Conservation (phyloP, 495 filamentous ascomycete genomes). For the Penicillium goetzii region DNA sequence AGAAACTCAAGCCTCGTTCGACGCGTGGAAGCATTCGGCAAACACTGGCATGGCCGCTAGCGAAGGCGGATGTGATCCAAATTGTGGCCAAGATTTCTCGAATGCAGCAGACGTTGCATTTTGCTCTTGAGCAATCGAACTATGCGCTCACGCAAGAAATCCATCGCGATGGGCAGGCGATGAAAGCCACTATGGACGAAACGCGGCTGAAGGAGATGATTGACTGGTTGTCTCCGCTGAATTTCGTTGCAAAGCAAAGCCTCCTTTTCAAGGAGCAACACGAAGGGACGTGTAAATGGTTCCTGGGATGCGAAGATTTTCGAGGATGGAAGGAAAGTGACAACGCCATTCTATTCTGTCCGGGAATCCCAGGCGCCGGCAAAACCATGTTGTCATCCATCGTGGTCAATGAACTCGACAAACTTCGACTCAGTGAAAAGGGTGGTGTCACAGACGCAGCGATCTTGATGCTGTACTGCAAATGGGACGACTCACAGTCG, state of each 20-base stretch:
- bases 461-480: constrained; percentile 11
- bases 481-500: constrained; percentile 13
- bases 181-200: constrained; percentile 8
- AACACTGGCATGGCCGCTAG: constrained; percentile 10
- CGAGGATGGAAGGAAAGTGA: constrained; percentile 7
- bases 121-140: constrained; percentile 6
- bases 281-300: constrained; percentile 13
- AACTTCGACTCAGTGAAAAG: constrained; percentile 11
- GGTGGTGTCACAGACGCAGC: constrained; percentile 7
- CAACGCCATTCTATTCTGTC: constrained; percentile 10
- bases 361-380: constrained; percentile 8
- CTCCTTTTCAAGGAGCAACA: constrained; percentile 12
- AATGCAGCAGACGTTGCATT: constrained; percentile 12
- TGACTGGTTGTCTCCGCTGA: constrained; percentile 10
- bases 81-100: constrained; percentile 1
- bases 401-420: constrained; percentile 13
- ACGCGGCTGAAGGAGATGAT: constrained; percentile 14
- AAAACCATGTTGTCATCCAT: constrained; percentile 12
- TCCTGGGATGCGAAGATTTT: constrained; percentile 9
- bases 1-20: constrained; percentile 8
- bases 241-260: constrained; percentile 13
- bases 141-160: constrained; percentile 11
- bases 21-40: constrained; percentile 4
- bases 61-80: constrained; percentile 8
- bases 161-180: constrained; percentile 9